These are phyloP conservation scores for Beauveria rudraprayagi DNA, from an alignment of 2,329 filamentous ascomycete species.

Conservation along the genomic window DNA sequence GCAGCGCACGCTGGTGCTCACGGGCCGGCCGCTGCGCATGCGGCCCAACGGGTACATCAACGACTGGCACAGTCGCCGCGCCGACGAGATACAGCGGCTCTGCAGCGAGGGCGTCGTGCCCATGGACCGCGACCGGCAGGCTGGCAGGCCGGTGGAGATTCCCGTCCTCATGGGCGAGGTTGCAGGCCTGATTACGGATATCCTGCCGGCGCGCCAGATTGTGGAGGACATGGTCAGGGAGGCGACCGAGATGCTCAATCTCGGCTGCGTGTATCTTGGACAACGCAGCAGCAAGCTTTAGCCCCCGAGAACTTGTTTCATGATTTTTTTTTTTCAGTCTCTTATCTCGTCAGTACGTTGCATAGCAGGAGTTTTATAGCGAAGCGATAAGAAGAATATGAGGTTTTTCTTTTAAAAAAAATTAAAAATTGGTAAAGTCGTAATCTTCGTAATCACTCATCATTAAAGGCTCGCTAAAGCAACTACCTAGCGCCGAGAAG, in stretches of 20 bases:
- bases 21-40: slow-evolving; percentile 72
- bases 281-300: slow-evolving; percentile 36
- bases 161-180: slow-evolving; percentile 95
- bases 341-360: background rate
- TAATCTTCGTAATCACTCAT: too few species aligned
- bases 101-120: slow-evolving; percentile 73
- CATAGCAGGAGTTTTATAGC: background rate
- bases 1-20: slow-evolving; percentile 71
- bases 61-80: slow-evolving; percentile 66
- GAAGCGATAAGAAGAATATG: background rate
- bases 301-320: slow-evolving; percentile 11
- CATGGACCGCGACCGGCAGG: slow-evolving; percentile 71
- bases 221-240: slow-evolving; percentile 81
- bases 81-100: slow-evolving; percentile 65
- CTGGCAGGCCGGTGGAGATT: slow-evolving; percentile 72
- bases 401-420: background rate
- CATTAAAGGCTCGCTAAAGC: too few species aligned
- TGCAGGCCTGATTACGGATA: slow-evolving; percentile 64
- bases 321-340: too few species aligned
- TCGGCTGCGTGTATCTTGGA: slow-evolving; percentile 52
- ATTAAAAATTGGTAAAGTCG: too few species aligned
- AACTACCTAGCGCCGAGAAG: too few species aligned
- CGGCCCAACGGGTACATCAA: slow-evolving; percentile 76
- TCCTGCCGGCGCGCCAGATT: slow-evolving; percentile 76
- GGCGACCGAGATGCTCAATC: slow-evolving; percentile 59